Evolutionary conservation across 768 basidiomycete genomes (phyloP), one percentile per base, ranked within the genome.

Genomic region (Brasilioporus rufonigricans): DNA sequence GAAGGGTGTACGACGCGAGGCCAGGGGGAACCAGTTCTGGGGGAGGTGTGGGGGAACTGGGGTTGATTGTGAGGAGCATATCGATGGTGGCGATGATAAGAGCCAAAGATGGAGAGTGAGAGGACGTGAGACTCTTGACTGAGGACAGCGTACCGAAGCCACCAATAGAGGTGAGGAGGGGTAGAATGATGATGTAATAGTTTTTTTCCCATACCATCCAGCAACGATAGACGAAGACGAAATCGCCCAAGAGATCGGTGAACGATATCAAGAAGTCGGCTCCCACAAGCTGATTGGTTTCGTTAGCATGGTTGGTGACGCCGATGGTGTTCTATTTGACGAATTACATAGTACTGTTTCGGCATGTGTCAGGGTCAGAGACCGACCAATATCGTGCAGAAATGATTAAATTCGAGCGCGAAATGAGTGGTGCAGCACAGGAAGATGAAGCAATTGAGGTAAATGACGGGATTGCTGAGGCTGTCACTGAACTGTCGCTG

Each of bases 171-270:
- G 69, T 56, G 11, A 77, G 61, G 50, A 70, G 41, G 4, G 76
- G 77, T 2, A 76, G 44, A 23, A 73, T 36, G 26, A 71, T 45
- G 33, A 77, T 41, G 52, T 63, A 68, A 52, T 69, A 69, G 36
- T 68, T 73, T 46, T 57, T 62, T 1, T 59, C 67, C 74, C 76
- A 78, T 44, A 78, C 44, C 55, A 74, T 59, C 69, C 73, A 78
- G 61, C 74, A 76, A 32, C 78, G 77, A 52, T 76, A 77, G 27
- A 74, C 56, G 32, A 77, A 66, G 45, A 71, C 56, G 33, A 69
- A 16, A 58, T 75, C 65, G 2, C 73, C 74, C 21, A 73, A 29
- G 36, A 76, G 67, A 57, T 75, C 73, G 0, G 68, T 64, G 32
- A 74, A 46, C 1, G 73, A 73, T 50, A 76, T 67, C 39, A 76